Evolutionary conservation across 257 asterid genomes (phyloP).

Genomic region (Salvia miltiorrhiza): DNA sequence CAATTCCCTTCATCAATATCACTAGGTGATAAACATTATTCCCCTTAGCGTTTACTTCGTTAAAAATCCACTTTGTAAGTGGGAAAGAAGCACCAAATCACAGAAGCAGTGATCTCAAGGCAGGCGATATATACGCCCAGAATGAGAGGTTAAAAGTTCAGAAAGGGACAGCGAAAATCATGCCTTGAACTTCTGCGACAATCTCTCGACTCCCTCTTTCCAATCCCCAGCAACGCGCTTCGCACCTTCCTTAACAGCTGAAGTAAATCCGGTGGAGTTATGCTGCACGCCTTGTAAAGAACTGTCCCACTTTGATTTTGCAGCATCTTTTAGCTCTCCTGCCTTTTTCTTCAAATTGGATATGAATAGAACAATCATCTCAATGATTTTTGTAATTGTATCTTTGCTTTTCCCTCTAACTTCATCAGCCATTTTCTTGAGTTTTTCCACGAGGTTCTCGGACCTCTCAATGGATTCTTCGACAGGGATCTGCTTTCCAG

Average conservation of each 20-base stretch:
- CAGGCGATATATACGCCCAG: background rate
- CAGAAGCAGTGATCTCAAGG: background rate
- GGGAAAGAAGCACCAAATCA: background rate
- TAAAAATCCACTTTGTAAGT: constrained; percentile 12
- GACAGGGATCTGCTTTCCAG: constrained; percentile 55
- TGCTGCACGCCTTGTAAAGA: constrained; percentile 48
- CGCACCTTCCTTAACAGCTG: constrained; percentile 52
- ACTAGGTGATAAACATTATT: constrained; percentile 13
- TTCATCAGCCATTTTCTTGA: constrained; percentile 60
- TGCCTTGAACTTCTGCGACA: constrained; percentile 86
- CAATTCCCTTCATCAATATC: constrained; percentile 14
- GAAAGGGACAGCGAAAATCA: constrained; percentile 24
- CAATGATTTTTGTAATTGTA: constrained; percentile 53
- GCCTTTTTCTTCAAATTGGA: constrained; percentile 50
- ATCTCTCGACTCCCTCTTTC: constrained; percentile 79
- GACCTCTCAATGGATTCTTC: constrained; percentile 71
- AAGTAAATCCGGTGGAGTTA: constrained; percentile 39
- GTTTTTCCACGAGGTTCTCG: constrained; percentile 66
- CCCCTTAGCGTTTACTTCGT: constrained; percentile 5
- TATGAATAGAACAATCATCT: constrained; percentile 44
- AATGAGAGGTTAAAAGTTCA: background rate
- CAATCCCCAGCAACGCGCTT: constrained; percentile 83
- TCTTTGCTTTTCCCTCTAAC: constrained; percentile 66
- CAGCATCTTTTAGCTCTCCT: constrained; percentile 50
- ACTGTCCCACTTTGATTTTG: constrained; percentile 35